Evolutionary conservation across 2,329 filamentous ascomycete species (phyloP).

Genomic region (Monosporascus sp.): DNA sequence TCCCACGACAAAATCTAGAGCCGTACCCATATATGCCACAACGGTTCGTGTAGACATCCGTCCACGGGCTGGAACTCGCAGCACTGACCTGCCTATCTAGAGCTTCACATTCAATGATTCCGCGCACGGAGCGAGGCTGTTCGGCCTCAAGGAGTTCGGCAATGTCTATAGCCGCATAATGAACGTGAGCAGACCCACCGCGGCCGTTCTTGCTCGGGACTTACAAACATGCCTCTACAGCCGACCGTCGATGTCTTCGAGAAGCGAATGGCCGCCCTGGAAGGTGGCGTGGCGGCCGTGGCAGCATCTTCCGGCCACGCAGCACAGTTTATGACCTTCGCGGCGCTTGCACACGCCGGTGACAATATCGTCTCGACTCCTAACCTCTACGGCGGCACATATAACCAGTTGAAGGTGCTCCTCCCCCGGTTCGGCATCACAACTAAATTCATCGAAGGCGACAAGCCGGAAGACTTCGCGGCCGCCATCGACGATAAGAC

Average conservation of each 20-base stretch:
- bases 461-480: constrained; percentile 72
- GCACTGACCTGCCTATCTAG: constrained; percentile 34
- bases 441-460: constrained; percentile 82
- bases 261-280: constrained; percentile 90
- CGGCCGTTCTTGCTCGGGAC: not conserved
- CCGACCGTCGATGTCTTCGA: constrained; percentile 95
- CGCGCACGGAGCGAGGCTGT: constrained; percentile 88
- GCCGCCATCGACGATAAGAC: constrained; percentile 86
- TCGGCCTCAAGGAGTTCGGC: constrained; percentile 92
- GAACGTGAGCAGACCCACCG: constrained; percentile 58
- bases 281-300: constrained; percentile 83
- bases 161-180: constrained; percentile 97
- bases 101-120: constrained; percentile 95
- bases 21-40: constrained; percentile 93
- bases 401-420: constrained; percentile 94
- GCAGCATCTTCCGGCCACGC: constrained; percentile 82
- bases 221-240: constrained; percentile 34
- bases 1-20: constrained; percentile 75
- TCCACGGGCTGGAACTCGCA: not conserved
- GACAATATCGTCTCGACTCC: constrained; percentile 92
- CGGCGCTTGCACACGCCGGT: constrained; percentile 76
- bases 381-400: constrained; percentile 91
- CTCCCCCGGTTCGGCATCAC: constrained; percentile 80
- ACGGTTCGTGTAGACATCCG: constrained; percentile 43
- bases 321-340: constrained; percentile 87